Conservation (phyloP, 441 rosid genomes). For the Populus tomentosa region DNA sequence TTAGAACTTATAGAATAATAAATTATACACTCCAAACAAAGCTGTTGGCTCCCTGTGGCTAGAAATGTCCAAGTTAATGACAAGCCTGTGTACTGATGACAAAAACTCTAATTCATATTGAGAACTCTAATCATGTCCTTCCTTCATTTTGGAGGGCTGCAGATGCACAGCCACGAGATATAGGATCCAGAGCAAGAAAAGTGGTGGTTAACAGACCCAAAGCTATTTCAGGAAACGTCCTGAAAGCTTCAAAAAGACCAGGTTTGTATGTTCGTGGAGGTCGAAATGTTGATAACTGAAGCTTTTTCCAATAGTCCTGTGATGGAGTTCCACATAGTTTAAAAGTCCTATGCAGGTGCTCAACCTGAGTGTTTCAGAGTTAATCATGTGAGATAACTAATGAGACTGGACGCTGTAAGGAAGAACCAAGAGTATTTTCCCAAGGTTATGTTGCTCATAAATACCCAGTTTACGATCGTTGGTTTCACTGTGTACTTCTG, state of each 20-base stretch:
- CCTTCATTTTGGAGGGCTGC: slow-evolving; percentile 51
- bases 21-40: background rate
- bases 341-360: slow-evolving; percentile 64
- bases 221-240: slow-evolving; percentile 46
- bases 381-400: background rate
- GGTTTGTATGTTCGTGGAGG: slow-evolving; percentile 44
- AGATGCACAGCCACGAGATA: slow-evolving; percentile 42
- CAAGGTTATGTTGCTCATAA: background rate
- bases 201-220: slow-evolving; percentile 44
- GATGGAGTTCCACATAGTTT: slow-evolving; percentile 65
- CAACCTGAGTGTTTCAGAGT: slow-evolving; percentile 33
- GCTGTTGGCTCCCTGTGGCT: background rate
- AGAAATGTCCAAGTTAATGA: background rate
- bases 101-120: background rate
- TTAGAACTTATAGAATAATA: background rate
- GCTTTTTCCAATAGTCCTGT: slow-evolving; percentile 65
- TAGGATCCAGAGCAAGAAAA: slow-evolving; percentile 67
- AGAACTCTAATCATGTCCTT: slow-evolving; percentile 2
- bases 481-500: slow-evolving; percentile 61
- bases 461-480: background rate
- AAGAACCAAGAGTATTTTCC: background rate
- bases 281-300: slow-evolving; percentile 52
- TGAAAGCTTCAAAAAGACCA: slow-evolving; percentile 38
- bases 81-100: background rate
- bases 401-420: background rate